Conservation (phyloP, 805 yeast genomes). For the Candida tammaniensis region DNA sequence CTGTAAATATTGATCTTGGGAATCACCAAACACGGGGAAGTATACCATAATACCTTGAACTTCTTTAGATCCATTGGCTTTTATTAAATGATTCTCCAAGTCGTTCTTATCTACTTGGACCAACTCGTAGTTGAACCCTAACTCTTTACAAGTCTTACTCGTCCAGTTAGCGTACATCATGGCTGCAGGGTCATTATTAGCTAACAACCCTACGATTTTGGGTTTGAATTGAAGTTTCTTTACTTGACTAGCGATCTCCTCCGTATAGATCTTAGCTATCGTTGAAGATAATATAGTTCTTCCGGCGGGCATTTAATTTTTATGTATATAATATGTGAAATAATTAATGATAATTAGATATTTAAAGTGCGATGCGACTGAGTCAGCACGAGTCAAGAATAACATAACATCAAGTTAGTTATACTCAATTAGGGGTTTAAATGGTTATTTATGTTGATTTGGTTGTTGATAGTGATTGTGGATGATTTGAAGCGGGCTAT, state of each 20-base stretch:
- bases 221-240: slow-evolving; percentile 56
- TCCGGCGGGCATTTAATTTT: slow-evolving; percentile 48
- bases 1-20: slow-evolving; percentile 93
- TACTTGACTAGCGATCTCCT: slow-evolving; percentile 66
- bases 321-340: background rate
- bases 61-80: slow-evolving; percentile 71
- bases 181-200: slow-evolving; percentile 94
- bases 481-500: too few relatives aligned
- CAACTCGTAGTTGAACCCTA: slow-evolving; percentile 84
- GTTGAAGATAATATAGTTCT: slow-evolving; percentile 83
- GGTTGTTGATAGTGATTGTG: too few relatives aligned
- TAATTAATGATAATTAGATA: background rate
- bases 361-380: slow-evolving; percentile 6
- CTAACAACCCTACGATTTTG: slow-evolving; percentile 83
- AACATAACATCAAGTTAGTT: too few relatives aligned
- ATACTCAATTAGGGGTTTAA: too few relatives aligned
- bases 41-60: slow-evolving; percentile 95
- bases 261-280: slow-evolving; percentile 77
- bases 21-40: slow-evolving; percentile 94
- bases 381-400: too few relatives aligned
- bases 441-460: too few relatives aligned
- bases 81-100: slow-evolving; percentile 76
- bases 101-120: slow-evolving; percentile 74
- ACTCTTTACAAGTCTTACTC: slow-evolving; percentile 77
- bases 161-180: slow-evolving; percentile 96